Conservation (phyloP, 1,139 yeast species). For the Hyphopichia burtonii region DNA sequence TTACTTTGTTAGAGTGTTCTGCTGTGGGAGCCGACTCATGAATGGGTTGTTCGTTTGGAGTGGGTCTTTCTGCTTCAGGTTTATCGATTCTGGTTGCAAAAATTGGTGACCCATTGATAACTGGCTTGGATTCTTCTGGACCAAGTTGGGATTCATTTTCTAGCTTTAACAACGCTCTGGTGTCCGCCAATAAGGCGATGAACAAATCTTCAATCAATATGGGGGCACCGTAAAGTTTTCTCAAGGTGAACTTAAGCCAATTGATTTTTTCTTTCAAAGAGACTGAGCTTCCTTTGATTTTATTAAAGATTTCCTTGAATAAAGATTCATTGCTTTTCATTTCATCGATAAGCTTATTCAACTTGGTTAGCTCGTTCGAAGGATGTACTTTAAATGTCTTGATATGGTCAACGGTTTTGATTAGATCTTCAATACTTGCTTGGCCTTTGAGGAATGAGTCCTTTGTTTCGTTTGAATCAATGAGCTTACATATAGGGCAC, state of each 20-base stretch:
- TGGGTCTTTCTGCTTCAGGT: too few relatives aligned
- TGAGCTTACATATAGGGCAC: slow-evolving; percentile 65
- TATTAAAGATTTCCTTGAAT: slow-evolving; percentile 10
- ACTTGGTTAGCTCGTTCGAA: slow-evolving; percentile 29
- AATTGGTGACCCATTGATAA: too few relatives aligned
- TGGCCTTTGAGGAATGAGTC: slow-evolving; percentile 20
- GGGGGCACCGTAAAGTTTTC: slow-evolving; percentile 38
- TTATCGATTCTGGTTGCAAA: too few relatives aligned
- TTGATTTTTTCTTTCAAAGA: slow-evolving; percentile 20
- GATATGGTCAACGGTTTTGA: slow-evolving; percentile 26
- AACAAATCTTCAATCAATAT: slow-evolving; percentile 25
- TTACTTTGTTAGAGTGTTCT: too few relatives aligned
- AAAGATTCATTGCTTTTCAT: slow-evolving; percentile 11
- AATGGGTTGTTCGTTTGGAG: too few relatives aligned
- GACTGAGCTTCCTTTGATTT: slow-evolving; percentile 11
- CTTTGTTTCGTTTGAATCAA: slow-evolving; percentile 16
- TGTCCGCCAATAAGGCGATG: slow-evolving; percentile 1
- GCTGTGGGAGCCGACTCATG: too few relatives aligned
- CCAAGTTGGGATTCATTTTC: too few relatives aligned
- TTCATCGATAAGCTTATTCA: slow-evolving; percentile 20
- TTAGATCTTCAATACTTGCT: slow-evolving; percentile 18
- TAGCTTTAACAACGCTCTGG: neutral
- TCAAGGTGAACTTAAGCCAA: slow-evolving; percentile 22
- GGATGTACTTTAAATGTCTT: slow-evolving; percentile 37
- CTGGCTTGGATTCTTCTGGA: too few relatives aligned